Percentiles rank a stretch among this genome's conserved stretches.
Evolutionary conservation across 106 monocot species (phyloP).

Genomic region (Chionographis japonica): DNA sequence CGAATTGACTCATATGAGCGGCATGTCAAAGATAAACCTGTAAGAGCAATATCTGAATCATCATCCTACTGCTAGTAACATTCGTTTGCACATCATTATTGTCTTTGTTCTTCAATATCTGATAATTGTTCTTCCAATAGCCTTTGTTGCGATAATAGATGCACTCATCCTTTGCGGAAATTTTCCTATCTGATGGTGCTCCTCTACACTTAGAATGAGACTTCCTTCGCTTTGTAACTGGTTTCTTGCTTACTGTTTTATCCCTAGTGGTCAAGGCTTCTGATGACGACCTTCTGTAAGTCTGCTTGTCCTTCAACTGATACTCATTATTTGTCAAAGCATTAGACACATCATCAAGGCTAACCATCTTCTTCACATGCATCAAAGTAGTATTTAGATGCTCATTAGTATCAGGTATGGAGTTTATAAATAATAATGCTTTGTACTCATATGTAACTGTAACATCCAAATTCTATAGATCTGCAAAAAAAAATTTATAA

Average conservation of each 20-base stretch:
- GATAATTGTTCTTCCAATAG: not conserved
- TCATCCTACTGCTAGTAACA: not conserved
- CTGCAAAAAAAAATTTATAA: no score
- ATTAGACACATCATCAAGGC: not conserved
- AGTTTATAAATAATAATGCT: not conserved
- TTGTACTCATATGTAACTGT: not conserved
- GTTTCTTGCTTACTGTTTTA: not conserved
- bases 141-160: not conserved
- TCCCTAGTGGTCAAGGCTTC: not conserved
- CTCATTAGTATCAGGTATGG: not conserved
- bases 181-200: not conserved
- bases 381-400: not conserved
- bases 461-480: not conserved
- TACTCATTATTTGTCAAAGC: not conserved
- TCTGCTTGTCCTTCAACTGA: not conserved
- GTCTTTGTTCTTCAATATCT: not conserved
- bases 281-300: not conserved
- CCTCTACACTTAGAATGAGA: not conserved
- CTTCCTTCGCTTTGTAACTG: not conserved
- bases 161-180: not conserved
- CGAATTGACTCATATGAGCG: not conserved
- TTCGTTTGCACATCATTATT: not conserved
- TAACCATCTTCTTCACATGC: not conserved
- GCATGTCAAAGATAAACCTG: not conserved
- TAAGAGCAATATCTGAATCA: not conserved